Percentiles rank a stretch among this genome's conserved stretches.
Evolutionary conservation across 306 rosid genomes (phyloP).

Genomic region (Carpinus viminea): DNA sequence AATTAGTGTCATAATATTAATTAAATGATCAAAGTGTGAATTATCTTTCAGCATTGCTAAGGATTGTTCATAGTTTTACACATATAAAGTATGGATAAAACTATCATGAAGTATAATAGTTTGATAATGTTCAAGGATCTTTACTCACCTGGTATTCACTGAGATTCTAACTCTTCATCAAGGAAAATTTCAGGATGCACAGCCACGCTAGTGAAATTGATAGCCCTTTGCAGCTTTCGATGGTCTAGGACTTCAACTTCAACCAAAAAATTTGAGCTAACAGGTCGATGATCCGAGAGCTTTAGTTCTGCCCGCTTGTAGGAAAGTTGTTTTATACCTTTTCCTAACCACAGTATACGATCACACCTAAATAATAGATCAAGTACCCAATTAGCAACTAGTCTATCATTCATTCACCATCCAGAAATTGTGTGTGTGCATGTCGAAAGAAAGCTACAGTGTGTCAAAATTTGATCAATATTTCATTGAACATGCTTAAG

Average conservation of each 20-base stretch:
- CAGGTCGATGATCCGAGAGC: conserved; percentile 88
- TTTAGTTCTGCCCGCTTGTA: conserved; percentile 62
- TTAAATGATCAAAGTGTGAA: too few relatives aligned
- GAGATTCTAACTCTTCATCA: conserved; percentile 44
- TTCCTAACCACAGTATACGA: conserved; percentile 82
- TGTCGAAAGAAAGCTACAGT: background rate
- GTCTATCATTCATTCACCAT: conserved; percentile 2
- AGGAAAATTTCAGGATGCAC: conserved; percentile 66
- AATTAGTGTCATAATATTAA: too few relatives aligned
- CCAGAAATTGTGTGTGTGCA: background rate
- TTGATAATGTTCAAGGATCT: background rate
- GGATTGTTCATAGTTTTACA: background rate
- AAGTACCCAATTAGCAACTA: conserved; percentile 13
- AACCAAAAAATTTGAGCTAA: conserved; percentile 65
- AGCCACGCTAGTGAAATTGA: conserved; percentile 57
- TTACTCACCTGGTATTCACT: conserved; percentile 26
- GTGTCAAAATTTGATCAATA: background rate
- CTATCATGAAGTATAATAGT: too few relatives aligned
- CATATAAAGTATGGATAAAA: background rate
- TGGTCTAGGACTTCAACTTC: conserved; percentile 90
- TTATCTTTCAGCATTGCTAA: background rate
- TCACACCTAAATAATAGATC: conserved; percentile 71
- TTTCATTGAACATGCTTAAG: background rate
- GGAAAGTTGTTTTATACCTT: conserved; percentile 70
- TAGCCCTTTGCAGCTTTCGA: conserved; percentile 72